Conservation (phyloP, 2,329 filamentous ascomycete genomes). For the Parastagonospora avenae region DNA sequence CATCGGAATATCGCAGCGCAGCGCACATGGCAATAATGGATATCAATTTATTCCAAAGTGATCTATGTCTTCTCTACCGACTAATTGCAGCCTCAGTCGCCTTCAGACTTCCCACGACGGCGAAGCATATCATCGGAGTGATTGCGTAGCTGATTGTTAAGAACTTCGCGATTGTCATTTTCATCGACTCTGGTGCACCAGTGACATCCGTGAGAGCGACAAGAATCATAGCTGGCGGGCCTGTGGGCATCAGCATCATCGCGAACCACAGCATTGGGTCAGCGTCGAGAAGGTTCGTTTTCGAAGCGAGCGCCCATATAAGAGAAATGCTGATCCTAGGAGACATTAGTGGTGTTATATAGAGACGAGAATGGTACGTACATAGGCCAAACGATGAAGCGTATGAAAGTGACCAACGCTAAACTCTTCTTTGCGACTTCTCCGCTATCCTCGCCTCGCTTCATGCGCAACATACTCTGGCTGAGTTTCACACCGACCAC, state of each 20-base stretch:
- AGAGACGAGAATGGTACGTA: slow-evolving; percentile 4
- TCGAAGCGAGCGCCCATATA: slow-evolving; percentile 61
- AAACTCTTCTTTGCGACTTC: slow-evolving; percentile 57
- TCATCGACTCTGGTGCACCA: slow-evolving; percentile 51
- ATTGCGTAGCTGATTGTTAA: slow-evolving; percentile 53
- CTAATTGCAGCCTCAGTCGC: slow-evolving; percentile 30
- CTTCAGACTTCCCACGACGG: slow-evolving; percentile 51
- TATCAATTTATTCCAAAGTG: background rate
- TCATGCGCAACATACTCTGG: slow-evolving; percentile 56
- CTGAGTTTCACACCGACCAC: slow-evolving; percentile 70
- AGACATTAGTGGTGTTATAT: slow-evolving; percentile 4
- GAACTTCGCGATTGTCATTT: slow-evolving; percentile 60
- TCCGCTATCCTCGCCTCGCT: slow-evolving; percentile 49
- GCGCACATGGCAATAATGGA: too few relatives aligned
- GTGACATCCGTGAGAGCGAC: slow-evolving; percentile 58
- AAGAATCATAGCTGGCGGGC: slow-evolving; percentile 61
- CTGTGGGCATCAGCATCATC: slow-evolving; percentile 65
- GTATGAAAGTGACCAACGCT: slow-evolving; percentile 58
- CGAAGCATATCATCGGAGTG: slow-evolving; percentile 51
- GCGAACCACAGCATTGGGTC: slow-evolving; percentile 71
- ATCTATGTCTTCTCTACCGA: background rate
- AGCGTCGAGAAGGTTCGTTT: slow-evolving; percentile 56
- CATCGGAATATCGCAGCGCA: too few relatives aligned
- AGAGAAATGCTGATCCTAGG: slow-evolving; percentile 55
- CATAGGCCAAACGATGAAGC: slow-evolving; percentile 67